phyloP scores from a whole-genome alignment of 1,284 basidiomycete species.

The Neotropicomus parvogracilis region DNA sequence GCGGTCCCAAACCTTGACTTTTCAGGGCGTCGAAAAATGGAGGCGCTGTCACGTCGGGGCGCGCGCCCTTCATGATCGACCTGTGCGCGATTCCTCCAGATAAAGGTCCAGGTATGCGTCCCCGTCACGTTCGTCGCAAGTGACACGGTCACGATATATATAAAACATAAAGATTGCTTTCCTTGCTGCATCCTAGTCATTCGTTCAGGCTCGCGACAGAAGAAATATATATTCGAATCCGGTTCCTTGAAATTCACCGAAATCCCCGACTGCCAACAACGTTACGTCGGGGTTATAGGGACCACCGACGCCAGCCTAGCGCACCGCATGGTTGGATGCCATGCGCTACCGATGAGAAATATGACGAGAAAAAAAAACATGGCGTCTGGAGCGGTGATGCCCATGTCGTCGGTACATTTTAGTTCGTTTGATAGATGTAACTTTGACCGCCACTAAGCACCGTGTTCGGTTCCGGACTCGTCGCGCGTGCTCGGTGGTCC shows the following conservation, averaged over 20 bases:
- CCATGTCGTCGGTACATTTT: constrained; percentile 7
- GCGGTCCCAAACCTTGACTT: constrained; percentile 2
- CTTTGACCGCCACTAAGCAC: constrained; percentile 4
- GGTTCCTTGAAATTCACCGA: too few relatives aligned
- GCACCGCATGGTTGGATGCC: constrained; percentile 1
- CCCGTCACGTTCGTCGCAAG: neutral
- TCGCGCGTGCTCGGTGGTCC: neutral
- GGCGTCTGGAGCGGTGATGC: neutral
- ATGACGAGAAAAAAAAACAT: neutral
- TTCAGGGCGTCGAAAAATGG: constrained; percentile 18
- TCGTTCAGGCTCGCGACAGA: neutral
- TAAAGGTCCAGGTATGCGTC: neutral
- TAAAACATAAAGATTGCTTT: too few relatives aligned
- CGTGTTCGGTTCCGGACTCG: neutral
- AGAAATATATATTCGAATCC: too few relatives aligned
- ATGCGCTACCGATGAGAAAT: neutral
- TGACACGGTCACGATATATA: neutral
- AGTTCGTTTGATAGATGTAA: constrained; percentile 8
- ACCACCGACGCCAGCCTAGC: neutral
- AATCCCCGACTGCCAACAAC: too few relatives aligned
- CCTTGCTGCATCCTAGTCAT: too few relatives aligned
- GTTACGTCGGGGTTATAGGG: constrained; percentile 3
- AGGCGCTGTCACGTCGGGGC: constrained; percentile 12
- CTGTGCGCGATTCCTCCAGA: constrained; percentile 6
- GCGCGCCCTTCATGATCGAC: constrained; percentile 30